Evolutionary conservation across 345 rosid species (phyloP).

Genomic region (Firmiana major): DNA sequence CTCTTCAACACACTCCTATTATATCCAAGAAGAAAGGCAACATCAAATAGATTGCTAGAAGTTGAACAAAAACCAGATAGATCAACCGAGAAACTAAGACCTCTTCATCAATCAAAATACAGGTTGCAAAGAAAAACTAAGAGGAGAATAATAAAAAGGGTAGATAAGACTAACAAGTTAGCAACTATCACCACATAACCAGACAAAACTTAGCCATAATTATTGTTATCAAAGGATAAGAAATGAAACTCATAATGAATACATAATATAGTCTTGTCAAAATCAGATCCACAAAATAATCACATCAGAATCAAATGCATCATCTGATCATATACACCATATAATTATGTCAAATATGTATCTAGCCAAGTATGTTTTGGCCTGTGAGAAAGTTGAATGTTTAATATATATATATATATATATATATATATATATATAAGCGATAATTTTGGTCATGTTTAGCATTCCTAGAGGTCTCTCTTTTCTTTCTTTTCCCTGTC

Average conservation of each 20-base stretch:
- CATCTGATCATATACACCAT: background rate
- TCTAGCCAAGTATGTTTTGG: background rate
- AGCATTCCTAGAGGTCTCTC: no score
- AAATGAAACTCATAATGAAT: background rate
- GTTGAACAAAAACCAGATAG: background rate
- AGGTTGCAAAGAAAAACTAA: background rate
- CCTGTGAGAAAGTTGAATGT: background rate
- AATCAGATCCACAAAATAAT: background rate
- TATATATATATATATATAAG: background rate
- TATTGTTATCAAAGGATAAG: background rate
- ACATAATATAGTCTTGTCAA: background rate
- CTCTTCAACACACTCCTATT: background rate
- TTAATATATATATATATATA: background rate
- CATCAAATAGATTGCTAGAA: background rate
- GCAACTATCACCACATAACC: background rate
- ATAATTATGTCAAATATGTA: background rate
- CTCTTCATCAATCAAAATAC: background rate
- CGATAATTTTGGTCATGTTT: background rate
- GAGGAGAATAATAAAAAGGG: background rate
- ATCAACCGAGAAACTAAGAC: background rate
- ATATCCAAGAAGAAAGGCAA: background rate
- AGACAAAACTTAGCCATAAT: background rate
- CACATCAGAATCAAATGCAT: background rate
- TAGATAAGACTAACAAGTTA: background rate
- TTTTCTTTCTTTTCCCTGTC: background rate